Base-by-base conservation (phyloP, 2,329 filamentous ascomycete genomes). In the Cucurbitaria berberidis region DNA sequence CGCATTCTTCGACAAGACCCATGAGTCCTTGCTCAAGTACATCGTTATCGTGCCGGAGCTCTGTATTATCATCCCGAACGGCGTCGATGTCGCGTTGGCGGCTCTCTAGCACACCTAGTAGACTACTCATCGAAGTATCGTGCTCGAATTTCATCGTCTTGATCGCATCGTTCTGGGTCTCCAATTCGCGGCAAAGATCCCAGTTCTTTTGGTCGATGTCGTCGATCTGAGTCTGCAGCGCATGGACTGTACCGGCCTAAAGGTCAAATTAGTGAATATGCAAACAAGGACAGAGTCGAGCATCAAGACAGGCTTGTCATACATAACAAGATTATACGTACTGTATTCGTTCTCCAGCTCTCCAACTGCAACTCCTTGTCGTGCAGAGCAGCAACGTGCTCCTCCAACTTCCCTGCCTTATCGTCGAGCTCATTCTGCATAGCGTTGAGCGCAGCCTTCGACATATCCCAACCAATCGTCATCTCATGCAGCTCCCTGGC, bases 401-500 rank as follows among this genome's bases (percentile, higher is more conserved):
- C 24, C 10, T 19, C 22, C 15, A 42, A 6, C 18, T 6, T 11
- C 29, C 5, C 19, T 11, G 4, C 35, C 29, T 13, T 34, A 3
- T 27, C 16, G 13, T 44, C 39, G n/a, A 44, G 21, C 39, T 48
- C 26, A 9, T 39, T 29, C n/a, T 48, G 38, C 32, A 36, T 29
- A 10, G 38, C 32, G 10, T n/a, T 22, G 13, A 44, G 15, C 18
- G 21, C 22, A 21, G 24, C 27, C 29, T 34, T 39, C 15, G 18
- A 32, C 13, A 3, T 22, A 7, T 45, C 26, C 10, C 34, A 30
- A 7, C 21, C 34, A 11, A 21, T 13, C 19, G 50, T 53, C 50
- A 53, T 48, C 8, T 39, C 40, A 19, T 36, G 45, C 7, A 53
- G 45, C 32, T 53, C 50, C 15, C 39, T 34, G 15, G 45, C 30